A percentile compares a stretch with the other conserved stretches of the same genome.
These are phyloP conservation scores for Yarrowia keelungensis DNA, from an alignment of 805 yeast species.

Conservation along the genomic window DNA sequence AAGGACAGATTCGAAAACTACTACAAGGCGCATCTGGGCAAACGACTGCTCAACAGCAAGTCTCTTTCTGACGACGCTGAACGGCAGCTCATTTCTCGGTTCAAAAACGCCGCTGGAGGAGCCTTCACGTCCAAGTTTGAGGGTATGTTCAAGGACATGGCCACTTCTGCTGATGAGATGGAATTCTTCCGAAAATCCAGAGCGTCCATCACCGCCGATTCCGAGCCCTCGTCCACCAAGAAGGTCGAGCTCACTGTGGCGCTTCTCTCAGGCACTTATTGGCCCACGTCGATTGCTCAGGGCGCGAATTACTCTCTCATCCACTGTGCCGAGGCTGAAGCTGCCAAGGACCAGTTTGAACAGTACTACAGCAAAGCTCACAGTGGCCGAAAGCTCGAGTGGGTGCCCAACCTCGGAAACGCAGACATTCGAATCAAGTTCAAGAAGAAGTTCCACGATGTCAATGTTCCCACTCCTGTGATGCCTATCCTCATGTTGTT, in stretches of 20 bases:
- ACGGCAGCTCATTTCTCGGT: constrained; percentile 66
- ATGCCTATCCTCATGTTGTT: constrained; percentile 81
- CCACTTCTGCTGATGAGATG: constrained; percentile 60
- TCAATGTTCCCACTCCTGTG: constrained; percentile 80
- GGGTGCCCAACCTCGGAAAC: constrained; percentile 87
- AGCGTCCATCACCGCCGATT: constrained; percentile 29
- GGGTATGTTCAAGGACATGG: constrained; percentile 86
- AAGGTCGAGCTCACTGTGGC: constrained; percentile 56
- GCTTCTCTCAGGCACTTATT: constrained; percentile 65
- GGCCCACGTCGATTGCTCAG: constrained; percentile 65
- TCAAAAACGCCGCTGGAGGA: constrained; percentile 79
- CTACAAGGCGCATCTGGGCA: constrained; percentile 86
- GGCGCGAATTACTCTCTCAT: constrained; percentile 38
- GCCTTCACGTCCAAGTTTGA: constrained; percentile 80
- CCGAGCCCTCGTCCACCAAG: constrained; percentile 16
- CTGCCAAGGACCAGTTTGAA: constrained; percentile 57
- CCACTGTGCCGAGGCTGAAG: constrained; percentile 49
- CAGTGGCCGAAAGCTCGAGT: constrained; percentile 65
- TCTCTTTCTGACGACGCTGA: constrained; percentile 66
- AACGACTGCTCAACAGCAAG: constrained; percentile 65
- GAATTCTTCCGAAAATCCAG: constrained; percentile 50
- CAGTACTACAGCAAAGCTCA: constrained; percentile 59
- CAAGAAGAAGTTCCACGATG: constrained; percentile 72
- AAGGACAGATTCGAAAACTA: constrained; percentile 86
- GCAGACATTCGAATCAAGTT: constrained; percentile 78